Percentiles rank a stretch among this genome's conserved stretches.
Conservation (phyloP, 148 eudicot species). For the Chenopodium suecicum region DNA sequence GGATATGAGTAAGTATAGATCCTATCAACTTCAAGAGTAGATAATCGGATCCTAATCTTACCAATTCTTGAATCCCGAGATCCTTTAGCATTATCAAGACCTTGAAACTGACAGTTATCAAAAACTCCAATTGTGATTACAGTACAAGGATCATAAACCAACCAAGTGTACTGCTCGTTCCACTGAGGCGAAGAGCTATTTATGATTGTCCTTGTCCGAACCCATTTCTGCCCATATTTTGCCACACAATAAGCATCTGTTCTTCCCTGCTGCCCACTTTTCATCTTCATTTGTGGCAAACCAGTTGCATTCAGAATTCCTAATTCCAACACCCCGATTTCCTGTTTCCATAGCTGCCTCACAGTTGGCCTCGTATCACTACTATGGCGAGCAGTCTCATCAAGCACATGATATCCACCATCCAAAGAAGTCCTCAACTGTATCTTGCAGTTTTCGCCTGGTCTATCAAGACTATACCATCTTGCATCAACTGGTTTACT, state of each 20-base stretch:
- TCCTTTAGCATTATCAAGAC: background rate
- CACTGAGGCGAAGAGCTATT: slow-evolving; percentile 40
- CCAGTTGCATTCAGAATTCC: slow-evolving; percentile 37
- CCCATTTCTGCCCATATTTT: slow-evolving; percentile 49
- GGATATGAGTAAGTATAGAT: slow-evolving; percentile 38
- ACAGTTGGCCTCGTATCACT: slow-evolving; percentile 45
- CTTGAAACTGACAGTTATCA: slow-evolving; percentile 37
- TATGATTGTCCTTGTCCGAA: slow-evolving; percentile 37
- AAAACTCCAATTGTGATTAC: slow-evolving; percentile 39
- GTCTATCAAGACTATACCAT: slow-evolving; percentile 34
- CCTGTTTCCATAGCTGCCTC: slow-evolving; percentile 41
- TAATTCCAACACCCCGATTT: slow-evolving; percentile 33
- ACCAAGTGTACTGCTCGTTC: slow-evolving; percentile 52
- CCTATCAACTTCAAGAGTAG: slow-evolving; percentile 32
- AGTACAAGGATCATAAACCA: slow-evolving; percentile 47
- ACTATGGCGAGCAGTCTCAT: slow-evolving; percentile 31
- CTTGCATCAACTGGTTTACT: slow-evolving; percentile 34
- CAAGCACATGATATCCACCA: slow-evolving; percentile 46
- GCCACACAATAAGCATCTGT: slow-evolving; percentile 50
- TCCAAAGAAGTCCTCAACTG: slow-evolving; percentile 38
- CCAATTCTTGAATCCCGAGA: slow-evolving; percentile 33
- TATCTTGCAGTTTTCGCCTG: slow-evolving; percentile 29
- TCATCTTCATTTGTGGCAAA: slow-evolving; percentile 34
- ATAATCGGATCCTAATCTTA: slow-evolving; percentile 39
- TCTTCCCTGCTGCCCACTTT: slow-evolving; percentile 21